Evolutionary conservation across 2,329 filamentous ascomycete species (phyloP), one percentile per base, ranked within the genome.

Genomic region (Penicillium sp.): DNA sequence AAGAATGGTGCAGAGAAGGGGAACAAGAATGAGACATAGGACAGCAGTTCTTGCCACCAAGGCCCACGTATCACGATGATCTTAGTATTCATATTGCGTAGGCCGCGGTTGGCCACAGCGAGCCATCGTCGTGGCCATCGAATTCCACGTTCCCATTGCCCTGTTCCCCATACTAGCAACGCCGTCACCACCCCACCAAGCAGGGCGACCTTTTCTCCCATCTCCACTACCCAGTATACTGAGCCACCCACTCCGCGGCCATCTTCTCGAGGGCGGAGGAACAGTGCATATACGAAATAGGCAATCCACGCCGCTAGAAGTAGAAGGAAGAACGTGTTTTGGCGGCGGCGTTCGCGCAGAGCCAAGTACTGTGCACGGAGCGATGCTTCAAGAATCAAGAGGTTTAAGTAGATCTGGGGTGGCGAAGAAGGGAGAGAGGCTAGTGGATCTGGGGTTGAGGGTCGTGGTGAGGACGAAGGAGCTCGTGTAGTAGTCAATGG

Each of bases 391-490:
- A 99, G 89, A 67, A 99, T 95, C 56, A 99, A 84, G 23, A 99
- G 88, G 75, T 99, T 99, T 67, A 99, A 86, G 77, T 99, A 99
- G 70, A 99, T 97, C 80, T 96, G 94, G 52, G 91, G 90, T 44
- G 92, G 92, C 15, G 90, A 91, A 69, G 89, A 93, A n/a, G 92
- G 92, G 15, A 93, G 85, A 58, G 88, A 86, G 66, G 86, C 87
- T 59, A 93, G 83, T 26, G 91, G 90, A 71, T 95, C 91, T 54
- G 77, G 73, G 54, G 78, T 72, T 67, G 64, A 77, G 63, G 61
- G 77, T 65, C 60, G 79, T 72, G 61, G 71, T 63, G 69, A 79
- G 76, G 66, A 78, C 73, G 68, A 75, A 76, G 65, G 50, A 76
- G 76, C 65, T 29, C 60, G 59, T 44, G 63, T 49, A 47, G 55